Percentiles rank a stretch among this genome's conserved stretches.
These are phyloP conservation scores for Achaetomiella virescens DNA, from an alignment of 495 filamentous ascomycete species.

Conservation along the genomic window DNA sequence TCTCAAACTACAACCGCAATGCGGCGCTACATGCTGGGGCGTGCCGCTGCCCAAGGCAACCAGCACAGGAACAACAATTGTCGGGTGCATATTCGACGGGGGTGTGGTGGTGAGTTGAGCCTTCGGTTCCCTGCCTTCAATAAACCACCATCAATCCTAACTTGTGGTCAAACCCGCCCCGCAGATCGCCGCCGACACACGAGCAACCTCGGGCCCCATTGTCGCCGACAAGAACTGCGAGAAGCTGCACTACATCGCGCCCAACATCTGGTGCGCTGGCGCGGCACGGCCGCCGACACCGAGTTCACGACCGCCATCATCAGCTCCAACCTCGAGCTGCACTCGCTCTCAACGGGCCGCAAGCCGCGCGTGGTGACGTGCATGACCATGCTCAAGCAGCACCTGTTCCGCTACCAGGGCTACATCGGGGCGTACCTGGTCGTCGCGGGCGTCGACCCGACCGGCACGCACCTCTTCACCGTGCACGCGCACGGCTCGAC, in stretches of 20 bases:
- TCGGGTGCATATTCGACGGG: slow-evolving; percentile 93
- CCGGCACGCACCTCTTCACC: slow-evolving; percentile 91
- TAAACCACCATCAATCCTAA: background rate
- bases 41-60: slow-evolving; percentile 95
- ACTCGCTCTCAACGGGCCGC: slow-evolving; percentile 89
- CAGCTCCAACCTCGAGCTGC: slow-evolving; percentile 95
- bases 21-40: slow-evolving; percentile 87
- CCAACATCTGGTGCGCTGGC: slow-evolving; percentile 99
- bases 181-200: slow-evolving; percentile 92
- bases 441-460: slow-evolving; percentile 94
- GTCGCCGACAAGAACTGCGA: slow-evolving; percentile 99
- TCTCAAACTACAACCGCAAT: slow-evolving; percentile 99
- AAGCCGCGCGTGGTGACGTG: slow-evolving; percentile 96
- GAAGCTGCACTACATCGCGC: slow-evolving; percentile 97
- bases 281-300: slow-evolving; percentile 98
- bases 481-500: slow-evolving; percentile 98
- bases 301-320: slow-evolving; percentile 99
- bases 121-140: background rate
- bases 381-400: slow-evolving; percentile 99
- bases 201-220: slow-evolving; percentile 95
- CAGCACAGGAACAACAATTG: slow-evolving; percentile 98
- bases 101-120: slow-evolving; percentile 73
- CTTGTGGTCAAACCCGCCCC: too few species aligned
- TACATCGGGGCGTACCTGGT: slow-evolving; percentile 98
- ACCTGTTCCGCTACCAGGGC: slow-evolving; percentile 96